phyloP scores from a whole-genome alignment of 2,329 filamentous ascomycete genomes.

The Aspergillus pseudoterreus region DNA sequence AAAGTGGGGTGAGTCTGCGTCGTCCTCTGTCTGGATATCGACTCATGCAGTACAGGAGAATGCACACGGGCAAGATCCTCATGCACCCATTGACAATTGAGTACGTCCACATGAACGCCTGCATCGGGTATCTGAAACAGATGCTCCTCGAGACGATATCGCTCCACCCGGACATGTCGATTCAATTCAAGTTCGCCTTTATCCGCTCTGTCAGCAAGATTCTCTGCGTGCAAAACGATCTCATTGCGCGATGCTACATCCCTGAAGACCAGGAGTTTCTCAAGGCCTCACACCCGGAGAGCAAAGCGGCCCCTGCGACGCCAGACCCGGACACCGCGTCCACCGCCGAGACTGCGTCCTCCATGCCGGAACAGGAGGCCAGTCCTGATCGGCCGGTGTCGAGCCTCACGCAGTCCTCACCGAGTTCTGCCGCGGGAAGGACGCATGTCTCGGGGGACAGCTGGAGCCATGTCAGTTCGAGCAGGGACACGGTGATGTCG shows the following conservation, averaged over 20 bases:
- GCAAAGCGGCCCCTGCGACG: neutral
- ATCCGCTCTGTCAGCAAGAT: conserved; percentile 9
- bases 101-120: conserved; percentile 12
- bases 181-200: conserved; percentile 8
- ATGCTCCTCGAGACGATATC: conserved; percentile 8
- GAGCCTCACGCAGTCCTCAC: neutral
- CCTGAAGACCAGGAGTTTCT: conserved; percentile 8
- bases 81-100: conserved; percentile 12
- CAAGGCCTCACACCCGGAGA: neutral
- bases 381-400: neutral
- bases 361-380: neutral
- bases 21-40: neutral
- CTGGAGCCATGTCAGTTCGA: too few relatives aligned
- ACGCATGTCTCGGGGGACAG: neutral
- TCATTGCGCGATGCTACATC: conserved; percentile 10
- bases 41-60: conserved; percentile 1
- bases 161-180: conserved; percentile 6
- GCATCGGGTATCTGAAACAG: conserved; percentile 9
- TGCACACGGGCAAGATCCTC: conserved; percentile 10
- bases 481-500: too few relatives aligned
- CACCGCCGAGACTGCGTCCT: neutral
- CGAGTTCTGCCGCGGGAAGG: neutral
- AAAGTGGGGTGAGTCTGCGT: conserved; percentile 10
- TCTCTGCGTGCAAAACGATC: conserved; percentile 11
- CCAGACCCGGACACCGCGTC: neutral